Percentiles rank a stretch among this genome's conserved stretches.
Evolutionary conservation across 129 eudicot species (phyloP).

Genomic region (Helichrysum umbraculigerum): DNA sequence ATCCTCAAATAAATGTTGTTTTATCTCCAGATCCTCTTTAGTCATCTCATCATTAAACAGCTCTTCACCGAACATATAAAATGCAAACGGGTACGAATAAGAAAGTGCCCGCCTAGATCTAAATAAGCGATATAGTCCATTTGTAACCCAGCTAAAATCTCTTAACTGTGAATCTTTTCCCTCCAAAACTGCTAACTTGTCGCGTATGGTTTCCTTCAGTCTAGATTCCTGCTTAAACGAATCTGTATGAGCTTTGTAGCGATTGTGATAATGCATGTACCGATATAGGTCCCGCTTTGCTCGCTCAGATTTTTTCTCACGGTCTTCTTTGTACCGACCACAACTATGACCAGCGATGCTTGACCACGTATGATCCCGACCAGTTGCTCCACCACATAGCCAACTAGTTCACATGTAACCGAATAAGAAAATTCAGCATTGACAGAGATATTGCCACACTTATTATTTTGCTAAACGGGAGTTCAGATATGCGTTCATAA

Average conservation of each 20-base stretch:
- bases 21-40: conserved; percentile 67
- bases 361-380: conserved; percentile 92
- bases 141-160: conserved; percentile 94
- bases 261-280: conserved; percentile 93
- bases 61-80: conserved; percentile 94
- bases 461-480: background rate
- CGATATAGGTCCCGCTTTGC: conserved; percentile 87
- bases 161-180: conserved; percentile 57
- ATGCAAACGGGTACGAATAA: conserved; percentile 92
- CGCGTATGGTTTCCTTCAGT: conserved; percentile 65
- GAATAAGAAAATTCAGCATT: background rate
- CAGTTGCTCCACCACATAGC: conserved; percentile 99
- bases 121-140: conserved; percentile 81
- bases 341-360: conserved; percentile 82
- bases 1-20: conserved; percentile 92
- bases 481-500: background rate
- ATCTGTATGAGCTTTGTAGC: conserved; percentile 93
- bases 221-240: conserved; percentile 87
- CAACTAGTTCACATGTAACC: conserved; percentile 53
- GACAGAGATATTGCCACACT: background rate
- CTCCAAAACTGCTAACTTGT: conserved; percentile 64
- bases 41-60: conserved; percentile 86
- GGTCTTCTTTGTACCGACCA: conserved; percentile 89
- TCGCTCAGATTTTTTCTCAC: conserved; percentile 68
- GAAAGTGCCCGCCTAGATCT: conserved; percentile 91